phyloP scores from a whole-genome alignment of 495 filamentous ascomycete species.

The Oleoguttula mirabilis region DNA sequence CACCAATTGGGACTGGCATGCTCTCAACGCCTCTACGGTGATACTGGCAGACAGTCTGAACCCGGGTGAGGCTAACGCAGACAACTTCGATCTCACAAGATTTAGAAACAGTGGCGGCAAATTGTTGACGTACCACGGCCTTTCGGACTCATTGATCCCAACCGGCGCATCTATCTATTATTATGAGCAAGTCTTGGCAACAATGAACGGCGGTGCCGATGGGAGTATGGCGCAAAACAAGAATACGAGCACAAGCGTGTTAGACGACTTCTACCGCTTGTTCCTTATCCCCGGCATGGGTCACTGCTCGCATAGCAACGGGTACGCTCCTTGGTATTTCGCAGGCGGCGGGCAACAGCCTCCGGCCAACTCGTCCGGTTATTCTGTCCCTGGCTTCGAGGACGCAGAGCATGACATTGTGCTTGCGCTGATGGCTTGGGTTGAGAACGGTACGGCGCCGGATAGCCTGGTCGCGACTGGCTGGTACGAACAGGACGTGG shows the following conservation, averaged over 20 bases:
- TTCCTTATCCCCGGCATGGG: conserved; percentile 39
- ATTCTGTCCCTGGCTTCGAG: conserved; percentile 33
- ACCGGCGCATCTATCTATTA: conserved; percentile 32
- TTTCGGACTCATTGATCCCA: conserved; percentile 38
- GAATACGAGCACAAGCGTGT: too few species aligned
- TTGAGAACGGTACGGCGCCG: conserved; percentile 31
- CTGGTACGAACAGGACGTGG: conserved; percentile 22
- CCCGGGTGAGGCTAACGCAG: conserved; percentile 37
- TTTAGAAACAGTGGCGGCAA: conserved; percentile 42
- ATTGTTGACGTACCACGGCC: conserved; percentile 44
- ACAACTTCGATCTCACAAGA: conserved; percentile 36
- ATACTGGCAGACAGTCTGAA: conserved; percentile 31
- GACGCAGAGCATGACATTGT: conserved; percentile 37
- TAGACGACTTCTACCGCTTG: conserved; percentile 30
- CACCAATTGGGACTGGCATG: conserved; percentile 28
- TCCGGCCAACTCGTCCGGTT: conserved; percentile 1
- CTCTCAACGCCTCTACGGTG: conserved; percentile 31
- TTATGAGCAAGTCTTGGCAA: conserved; percentile 35
- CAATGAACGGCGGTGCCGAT: conserved; percentile 21
- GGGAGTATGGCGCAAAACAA: too few species aligned
- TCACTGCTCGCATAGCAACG: conserved; percentile 26
- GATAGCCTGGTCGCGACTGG: conserved; percentile 25
- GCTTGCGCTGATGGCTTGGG: conserved; percentile 42
- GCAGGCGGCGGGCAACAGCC: conserved; percentile 15
- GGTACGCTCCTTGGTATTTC: conserved; percentile 32